These are phyloP conservation scores for Endocalyx cinctus DNA, from an alignment of 2,329 filamentous ascomycete genomes.

Conservation along the genomic window DNA sequence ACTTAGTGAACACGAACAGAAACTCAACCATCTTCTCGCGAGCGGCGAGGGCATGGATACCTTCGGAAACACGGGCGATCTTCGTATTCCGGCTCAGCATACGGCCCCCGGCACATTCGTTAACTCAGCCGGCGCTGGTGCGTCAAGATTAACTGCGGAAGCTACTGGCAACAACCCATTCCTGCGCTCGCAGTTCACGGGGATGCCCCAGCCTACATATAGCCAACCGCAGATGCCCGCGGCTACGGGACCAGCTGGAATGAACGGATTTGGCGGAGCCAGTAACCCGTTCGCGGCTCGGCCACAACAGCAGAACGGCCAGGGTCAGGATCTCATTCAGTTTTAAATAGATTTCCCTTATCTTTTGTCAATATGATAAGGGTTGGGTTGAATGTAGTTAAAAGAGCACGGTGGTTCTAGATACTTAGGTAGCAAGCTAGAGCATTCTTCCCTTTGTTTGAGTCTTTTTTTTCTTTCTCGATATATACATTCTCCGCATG, in stretches of 20 bases:
- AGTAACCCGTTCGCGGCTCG: slow-evolving; percentile 56
- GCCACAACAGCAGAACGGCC: slow-evolving; percentile 43
- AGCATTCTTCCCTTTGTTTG: slow-evolving; percentile 1
- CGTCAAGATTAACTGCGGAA: slow-evolving; percentile 62
- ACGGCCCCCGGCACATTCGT: slow-evolving; percentile 95
- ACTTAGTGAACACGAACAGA: slow-evolving; percentile 61
- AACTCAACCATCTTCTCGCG: slow-evolving; percentile 80
- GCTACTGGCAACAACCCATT: slow-evolving; percentile 89
- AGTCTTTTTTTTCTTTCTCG: slow-evolving; percentile 10
- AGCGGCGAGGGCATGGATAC: slow-evolving; percentile 93
- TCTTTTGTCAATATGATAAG: neutral
- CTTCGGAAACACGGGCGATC: slow-evolving; percentile 93
- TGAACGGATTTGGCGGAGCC: slow-evolving; percentile 42
- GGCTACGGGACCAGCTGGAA: slow-evolving; percentile 52
- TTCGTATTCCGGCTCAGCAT: slow-evolving; percentile 93
- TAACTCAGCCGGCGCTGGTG: slow-evolving; percentile 85
- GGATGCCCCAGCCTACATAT: slow-evolving; percentile 60
- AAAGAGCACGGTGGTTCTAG: too few species aligned
- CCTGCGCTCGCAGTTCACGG: slow-evolving; percentile 76
- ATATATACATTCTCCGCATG: too few species aligned
- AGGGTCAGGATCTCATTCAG: slow-evolving; percentile 58
- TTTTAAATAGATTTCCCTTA: slow-evolving; percentile 38
- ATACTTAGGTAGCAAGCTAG: too few species aligned
- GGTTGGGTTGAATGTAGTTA: slow-evolving; percentile 1
- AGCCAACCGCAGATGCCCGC: slow-evolving; percentile 46